Evolutionary conservation across 441 rosid species (phyloP), one percentile per base, ranked within the genome.

Genomic region (Gossypium davidsonii): DNA sequence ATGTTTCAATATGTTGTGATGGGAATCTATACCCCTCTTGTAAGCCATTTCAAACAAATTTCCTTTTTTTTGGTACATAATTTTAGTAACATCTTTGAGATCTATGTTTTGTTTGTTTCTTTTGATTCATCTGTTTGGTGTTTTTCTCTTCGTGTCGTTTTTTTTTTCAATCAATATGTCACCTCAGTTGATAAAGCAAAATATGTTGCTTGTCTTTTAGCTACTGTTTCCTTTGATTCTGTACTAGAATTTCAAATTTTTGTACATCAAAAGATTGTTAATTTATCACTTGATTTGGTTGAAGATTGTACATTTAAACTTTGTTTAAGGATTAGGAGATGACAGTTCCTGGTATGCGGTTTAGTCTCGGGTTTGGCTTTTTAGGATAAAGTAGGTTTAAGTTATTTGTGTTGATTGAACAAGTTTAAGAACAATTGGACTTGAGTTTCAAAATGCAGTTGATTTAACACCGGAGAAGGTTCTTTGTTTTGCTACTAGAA

Each of bases 21-120:
- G 85, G 97, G 97, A 74, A 87, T 95, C 83, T 95, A 95, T 86
- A 91, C 97, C 81, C 98, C 97, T 48, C 87, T 95, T 76, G 99
- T 95, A 81, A 87, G 83, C 70, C 74, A 9, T 72, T 75, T 78
- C 51, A 2, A 62, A 63, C 12, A 52, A 8, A 69, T 46, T 51
- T 71, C 66, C 11, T 5, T 56, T 18, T 55, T 26, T n/a, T 8
- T 18, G 34, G 12, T 61, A 11, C 49, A 2, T 51, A 21, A n/a
- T 34, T 51, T 9, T 37, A 67, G 11, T 34, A 57, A 14, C 57
- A n/a, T 21, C 9, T 60, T 74, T 80, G 79, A 86, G 91, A 89
- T 88, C 90, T 86, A 83, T 75, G 73, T 73, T 72, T 72, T 68
- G 48, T 76, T 73, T 71, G 70, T 66, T 17, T 77, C 23, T 79